These are phyloP conservation scores for Umbilicus rupestris DNA, from an alignment of 164 flowering plant genomes.

Conservation along the genomic window DNA sequence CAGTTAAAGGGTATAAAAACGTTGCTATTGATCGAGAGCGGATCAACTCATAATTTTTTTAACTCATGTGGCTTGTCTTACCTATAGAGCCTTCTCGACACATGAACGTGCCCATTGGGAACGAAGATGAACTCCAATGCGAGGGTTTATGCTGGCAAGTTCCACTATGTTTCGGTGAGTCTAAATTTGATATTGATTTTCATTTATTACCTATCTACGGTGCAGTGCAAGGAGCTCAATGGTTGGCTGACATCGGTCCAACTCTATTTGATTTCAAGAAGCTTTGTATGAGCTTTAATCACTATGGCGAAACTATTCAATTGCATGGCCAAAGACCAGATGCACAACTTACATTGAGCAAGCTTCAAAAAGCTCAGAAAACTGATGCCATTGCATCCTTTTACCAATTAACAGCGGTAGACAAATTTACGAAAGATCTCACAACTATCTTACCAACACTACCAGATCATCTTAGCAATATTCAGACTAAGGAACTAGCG, in stretches of 20 bases:
- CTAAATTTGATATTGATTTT: too few relatives aligned
- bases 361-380: too few relatives aligned
- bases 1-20: too few relatives aligned
- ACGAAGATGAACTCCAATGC: not conserved
- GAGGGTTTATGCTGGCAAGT: not conserved
- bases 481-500: too few relatives aligned
- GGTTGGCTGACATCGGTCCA: not conserved
- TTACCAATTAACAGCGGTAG: too few relatives aligned
- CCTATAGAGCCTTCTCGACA: not conserved
- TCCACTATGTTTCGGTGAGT: constrained; percentile 9
- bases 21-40: constrained; percentile 8
- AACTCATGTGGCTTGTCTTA: not conserved
- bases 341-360: too few relatives aligned
- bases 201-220: constrained; percentile 1
- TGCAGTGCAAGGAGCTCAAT: not conserved
- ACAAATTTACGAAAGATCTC: too few relatives aligned
- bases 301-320: too few relatives aligned
- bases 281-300: not conserved
- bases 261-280: not conserved
- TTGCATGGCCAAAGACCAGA: too few relatives aligned
- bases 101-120: constrained; percentile 8
- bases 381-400: too few relatives aligned
- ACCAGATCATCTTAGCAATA: too few relatives aligned
- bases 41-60: constrained; percentile 20
- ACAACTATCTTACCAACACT: too few relatives aligned